phyloP scores from a whole-genome alignment of 2,329 filamentous ascomycete species.

The Corinectria fuckeliana region DNA sequence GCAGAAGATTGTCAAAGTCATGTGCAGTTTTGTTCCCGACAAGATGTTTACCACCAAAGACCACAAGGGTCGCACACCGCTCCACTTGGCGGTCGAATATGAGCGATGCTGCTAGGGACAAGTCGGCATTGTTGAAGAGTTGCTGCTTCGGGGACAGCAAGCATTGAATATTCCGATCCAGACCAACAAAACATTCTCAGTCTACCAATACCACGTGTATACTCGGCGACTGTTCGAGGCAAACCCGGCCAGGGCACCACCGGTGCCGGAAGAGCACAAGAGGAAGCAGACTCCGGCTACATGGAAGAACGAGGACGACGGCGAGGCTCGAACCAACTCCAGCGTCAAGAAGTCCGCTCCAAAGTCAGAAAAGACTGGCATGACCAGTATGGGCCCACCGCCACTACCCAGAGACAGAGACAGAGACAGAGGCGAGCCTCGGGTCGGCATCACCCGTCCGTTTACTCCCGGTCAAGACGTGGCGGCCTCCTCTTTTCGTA shows the following conservation, averaged over 20 bases:
- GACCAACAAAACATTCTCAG: not conserved
- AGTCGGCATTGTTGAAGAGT: slow-evolving; percentile 1
- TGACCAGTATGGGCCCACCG: slow-evolving; percentile 7
- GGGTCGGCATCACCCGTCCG: too few relatives aligned
- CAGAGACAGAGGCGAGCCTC: not conserved
- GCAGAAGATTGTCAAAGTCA: not conserved
- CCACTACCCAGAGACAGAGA: not conserved
- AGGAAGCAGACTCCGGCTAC: too few relatives aligned
- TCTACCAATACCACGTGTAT: slow-evolving; percentile 6
- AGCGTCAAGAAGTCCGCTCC: not conserved
- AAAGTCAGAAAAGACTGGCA: not conserved
- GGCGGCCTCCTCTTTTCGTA: too few relatives aligned
- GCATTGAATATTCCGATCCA: not conserved
- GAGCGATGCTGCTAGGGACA: slow-evolving; percentile 3
- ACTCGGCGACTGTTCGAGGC: not conserved
- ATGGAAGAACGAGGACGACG: too few relatives aligned
- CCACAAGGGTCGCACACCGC: slow-evolving; percentile 1
- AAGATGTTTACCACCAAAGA: slow-evolving; percentile 10
- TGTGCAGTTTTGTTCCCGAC: slow-evolving; percentile 10
- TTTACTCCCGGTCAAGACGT: too few relatives aligned
- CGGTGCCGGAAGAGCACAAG: too few relatives aligned
- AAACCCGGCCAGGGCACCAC: too few relatives aligned
- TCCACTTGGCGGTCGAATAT: slow-evolving; percentile 13
- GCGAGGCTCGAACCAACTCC: too few relatives aligned
- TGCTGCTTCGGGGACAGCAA: not conserved